Percentiles rank a stretch among this genome's conserved stretches.
phyloP scores from a whole-genome alignment of 805 yeast species.

The Lipomyces yamanashiensis region DNA sequence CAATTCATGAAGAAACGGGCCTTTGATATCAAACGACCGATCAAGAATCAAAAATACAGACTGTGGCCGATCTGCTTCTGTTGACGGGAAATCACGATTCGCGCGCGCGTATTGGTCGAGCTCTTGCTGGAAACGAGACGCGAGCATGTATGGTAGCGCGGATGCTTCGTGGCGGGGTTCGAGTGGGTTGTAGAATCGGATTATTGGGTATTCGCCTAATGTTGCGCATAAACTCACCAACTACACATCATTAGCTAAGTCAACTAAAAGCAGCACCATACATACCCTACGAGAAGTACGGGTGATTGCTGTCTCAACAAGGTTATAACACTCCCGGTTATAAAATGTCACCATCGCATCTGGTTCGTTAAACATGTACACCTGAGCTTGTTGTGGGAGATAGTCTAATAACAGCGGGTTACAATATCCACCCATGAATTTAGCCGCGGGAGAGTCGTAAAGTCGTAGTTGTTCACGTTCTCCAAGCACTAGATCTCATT shows the following conservation, averaged over 20 bases:
- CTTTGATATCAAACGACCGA: constrained; percentile 78
- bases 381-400: constrained; percentile 70
- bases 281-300: constrained; percentile 55
- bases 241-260: constrained; percentile 40
- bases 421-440: constrained; percentile 43
- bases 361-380: constrained; percentile 68
- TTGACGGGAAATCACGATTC: constrained; percentile 67
- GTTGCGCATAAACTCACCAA: constrained; percentile 73
- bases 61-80: constrained; percentile 59
- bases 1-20: constrained; percentile 88
- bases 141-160: constrained; percentile 68
- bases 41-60: constrained; percentile 79
- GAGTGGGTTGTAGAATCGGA: constrained; percentile 70
- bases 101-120: constrained; percentile 76
- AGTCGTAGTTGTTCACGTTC: constrained; percentile 30
- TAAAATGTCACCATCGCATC: constrained; percentile 72
- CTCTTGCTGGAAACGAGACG: constrained; percentile 68
- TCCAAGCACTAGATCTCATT: constrained; percentile 29
- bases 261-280: not conserved
- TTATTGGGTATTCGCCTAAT: constrained; percentile 86
- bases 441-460: constrained; percentile 40
- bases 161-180: constrained; percentile 58
- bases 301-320: constrained; percentile 62
- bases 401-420: constrained; percentile 54
- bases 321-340: constrained; percentile 64